Conservation (phyloP, 345 rosid genomes). For the Heritiera littoralis region DNA sequence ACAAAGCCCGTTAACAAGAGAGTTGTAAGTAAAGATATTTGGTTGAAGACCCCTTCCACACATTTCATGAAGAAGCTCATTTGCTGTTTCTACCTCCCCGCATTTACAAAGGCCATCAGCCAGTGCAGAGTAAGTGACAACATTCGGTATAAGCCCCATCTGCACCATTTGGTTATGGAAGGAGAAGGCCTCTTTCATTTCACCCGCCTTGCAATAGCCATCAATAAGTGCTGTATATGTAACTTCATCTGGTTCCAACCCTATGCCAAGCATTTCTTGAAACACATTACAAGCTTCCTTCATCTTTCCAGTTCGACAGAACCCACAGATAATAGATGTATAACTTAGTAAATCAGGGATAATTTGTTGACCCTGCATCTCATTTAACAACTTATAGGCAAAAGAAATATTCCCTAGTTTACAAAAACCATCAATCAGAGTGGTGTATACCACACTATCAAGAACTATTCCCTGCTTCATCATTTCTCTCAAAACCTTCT, state of each 20-base stretch:
- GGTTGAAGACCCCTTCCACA: slow-evolving; percentile 68
- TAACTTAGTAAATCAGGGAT: slow-evolving; percentile 70
- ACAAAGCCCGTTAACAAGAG: slow-evolving; percentile 80
- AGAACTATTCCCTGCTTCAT: slow-evolving; percentile 50
- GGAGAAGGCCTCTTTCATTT: slow-evolving; percentile 66
- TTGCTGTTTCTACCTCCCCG: slow-evolving; percentile 82
- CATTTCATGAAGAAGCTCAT: slow-evolving; percentile 90
- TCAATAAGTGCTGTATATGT: slow-evolving; percentile 75
- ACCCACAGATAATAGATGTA: slow-evolving; percentile 73
- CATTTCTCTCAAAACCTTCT: slow-evolving; percentile 67
- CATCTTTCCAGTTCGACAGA: slow-evolving; percentile 63
- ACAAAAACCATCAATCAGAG: slow-evolving; percentile 79
- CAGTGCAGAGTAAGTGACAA: slow-evolving; percentile 81
- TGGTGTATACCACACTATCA: slow-evolving; percentile 74
- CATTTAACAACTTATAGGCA: slow-evolving; percentile 55
- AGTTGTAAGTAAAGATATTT: slow-evolving; percentile 73
- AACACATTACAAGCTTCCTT: slow-evolving; percentile 67
- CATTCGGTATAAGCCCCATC: slow-evolving; percentile 63
- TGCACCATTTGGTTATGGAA: slow-evolving; percentile 85
- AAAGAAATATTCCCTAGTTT: slow-evolving; percentile 52
- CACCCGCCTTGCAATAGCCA: slow-evolving; percentile 82
- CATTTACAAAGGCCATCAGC: slow-evolving; percentile 84
- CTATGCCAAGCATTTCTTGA: slow-evolving; percentile 56
- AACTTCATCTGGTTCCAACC: slow-evolving; percentile 72
- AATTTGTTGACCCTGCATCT: slow-evolving; percentile 54